Evolutionary conservation across 2,329 filamentous ascomycete species (phyloP).

Genomic region (Colletotrichum karsti): DNA sequence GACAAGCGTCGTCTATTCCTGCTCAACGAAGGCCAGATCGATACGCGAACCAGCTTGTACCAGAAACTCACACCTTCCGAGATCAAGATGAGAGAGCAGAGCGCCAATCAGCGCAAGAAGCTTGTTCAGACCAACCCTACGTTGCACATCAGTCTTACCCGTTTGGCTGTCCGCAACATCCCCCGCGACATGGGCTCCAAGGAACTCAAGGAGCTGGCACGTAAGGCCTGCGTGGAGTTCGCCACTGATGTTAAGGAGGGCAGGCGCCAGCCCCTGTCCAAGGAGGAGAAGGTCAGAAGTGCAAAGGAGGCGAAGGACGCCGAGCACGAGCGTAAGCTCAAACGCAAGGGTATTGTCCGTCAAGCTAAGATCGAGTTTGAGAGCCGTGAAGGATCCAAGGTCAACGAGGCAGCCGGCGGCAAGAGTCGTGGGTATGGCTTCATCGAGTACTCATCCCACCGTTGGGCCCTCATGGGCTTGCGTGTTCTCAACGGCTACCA

Average conservation of each 20-base stretch:
- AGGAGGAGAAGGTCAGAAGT: slow-evolving; percentile 85
- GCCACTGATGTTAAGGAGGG: slow-evolving; percentile 87
- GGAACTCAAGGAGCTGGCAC: slow-evolving; percentile 88
- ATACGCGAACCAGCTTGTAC: slow-evolving; percentile 80
- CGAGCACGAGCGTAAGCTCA: slow-evolving; percentile 80
- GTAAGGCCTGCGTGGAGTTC: slow-evolving; percentile 93
- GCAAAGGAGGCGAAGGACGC: slow-evolving; percentile 82
- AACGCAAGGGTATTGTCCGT: slow-evolving; percentile 86
- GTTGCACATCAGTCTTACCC: slow-evolving; percentile 87
- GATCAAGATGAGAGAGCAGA: slow-evolving; percentile 87
- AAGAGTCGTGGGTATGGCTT: slow-evolving; percentile 95
- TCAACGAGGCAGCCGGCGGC: slow-evolving; percentile 79
- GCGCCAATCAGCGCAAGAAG: slow-evolving; percentile 85
- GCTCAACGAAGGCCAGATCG: slow-evolving; percentile 85
- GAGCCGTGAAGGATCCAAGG: slow-evolving; percentile 83
- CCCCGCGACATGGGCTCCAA: slow-evolving; percentile 86
- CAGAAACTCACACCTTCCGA: slow-evolving; percentile 80
- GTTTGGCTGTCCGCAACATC: slow-evolving; percentile 90
- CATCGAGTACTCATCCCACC: slow-evolving; percentile 94
- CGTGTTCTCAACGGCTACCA: slow-evolving; percentile 89
- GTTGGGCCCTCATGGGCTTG: slow-evolving; percentile 93
- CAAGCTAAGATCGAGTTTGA: slow-evolving; percentile 98
- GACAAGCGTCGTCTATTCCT: slow-evolving; percentile 93
- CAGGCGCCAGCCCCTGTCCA: slow-evolving; percentile 80
- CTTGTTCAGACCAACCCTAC: slow-evolving; percentile 92